Evolutionary conservation across 441 rosid species (phyloP).

Genomic region (Eutrema salsugineum): DNA sequence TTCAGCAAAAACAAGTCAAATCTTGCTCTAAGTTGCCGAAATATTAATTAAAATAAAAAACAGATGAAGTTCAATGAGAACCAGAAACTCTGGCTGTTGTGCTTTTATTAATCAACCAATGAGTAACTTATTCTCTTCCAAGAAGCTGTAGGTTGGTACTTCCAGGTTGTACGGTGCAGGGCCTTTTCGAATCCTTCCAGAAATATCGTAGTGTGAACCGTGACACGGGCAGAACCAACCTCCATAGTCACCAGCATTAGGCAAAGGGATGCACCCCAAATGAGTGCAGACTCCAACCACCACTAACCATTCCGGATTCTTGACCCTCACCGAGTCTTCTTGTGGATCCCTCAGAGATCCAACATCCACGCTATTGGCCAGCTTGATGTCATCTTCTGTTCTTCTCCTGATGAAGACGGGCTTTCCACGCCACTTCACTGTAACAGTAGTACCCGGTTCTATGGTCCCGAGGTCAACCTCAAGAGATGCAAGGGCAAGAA

Average conservation of each 20-base stretch:
- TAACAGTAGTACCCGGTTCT: constrained; percentile 89
- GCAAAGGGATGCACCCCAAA: constrained; percentile 92
- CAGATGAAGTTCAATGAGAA: not conserved
- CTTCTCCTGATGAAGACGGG: constrained; percentile 92
- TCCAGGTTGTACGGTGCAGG: constrained; percentile 96
- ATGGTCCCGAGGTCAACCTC: constrained; percentile 93
- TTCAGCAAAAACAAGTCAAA: constrained; percentile 26
- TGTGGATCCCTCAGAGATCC: constrained; percentile 93
- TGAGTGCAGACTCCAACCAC: constrained; percentile 97
- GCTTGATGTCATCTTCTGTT: constrained; percentile 81
- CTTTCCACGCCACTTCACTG: constrained; percentile 98
- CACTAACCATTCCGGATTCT: constrained; percentile 94
- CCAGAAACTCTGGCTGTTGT: not conserved
- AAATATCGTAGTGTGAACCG: constrained; percentile 94
- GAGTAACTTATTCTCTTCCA: constrained; percentile 80
- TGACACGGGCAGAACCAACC: constrained; percentile 99
- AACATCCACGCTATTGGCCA: constrained; percentile 82
- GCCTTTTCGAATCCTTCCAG: constrained; percentile 94
- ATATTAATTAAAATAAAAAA: not conserved
- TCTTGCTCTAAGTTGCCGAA: constrained; percentile 2
- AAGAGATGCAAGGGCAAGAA: constrained; percentile 90
- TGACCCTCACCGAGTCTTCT: constrained; percentile 76
- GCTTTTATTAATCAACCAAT: constrained; percentile 46
- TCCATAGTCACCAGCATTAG: constrained; percentile 96
- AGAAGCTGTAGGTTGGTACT: constrained; percentile 92